phyloP scores from a whole-genome alignment of 345 rosid species.

The Dipteronia dyeriana region DNA sequence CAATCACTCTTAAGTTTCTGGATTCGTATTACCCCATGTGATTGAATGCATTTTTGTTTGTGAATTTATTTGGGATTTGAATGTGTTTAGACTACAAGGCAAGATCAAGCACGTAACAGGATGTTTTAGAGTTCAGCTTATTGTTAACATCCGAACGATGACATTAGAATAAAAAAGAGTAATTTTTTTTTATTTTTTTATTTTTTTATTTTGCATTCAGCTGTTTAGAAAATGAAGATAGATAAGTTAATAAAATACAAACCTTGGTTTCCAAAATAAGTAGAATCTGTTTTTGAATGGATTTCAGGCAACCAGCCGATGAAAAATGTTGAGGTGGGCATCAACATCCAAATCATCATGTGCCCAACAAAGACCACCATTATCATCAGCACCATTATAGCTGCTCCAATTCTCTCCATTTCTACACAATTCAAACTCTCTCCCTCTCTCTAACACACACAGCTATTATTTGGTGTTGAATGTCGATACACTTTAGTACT shows the following conservation, averaged over 20 bases:
- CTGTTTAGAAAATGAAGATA: not conserved
- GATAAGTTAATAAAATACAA: not conserved
- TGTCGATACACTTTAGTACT: not conserved
- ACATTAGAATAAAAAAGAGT: no score
- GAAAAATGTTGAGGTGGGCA: slow-evolving; percentile 37
- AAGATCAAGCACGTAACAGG: no score
- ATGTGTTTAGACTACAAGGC: no score
- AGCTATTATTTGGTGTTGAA: not conserved
- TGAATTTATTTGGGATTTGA: no score
- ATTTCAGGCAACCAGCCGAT: slow-evolving; percentile 36
- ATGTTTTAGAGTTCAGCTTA: no score
- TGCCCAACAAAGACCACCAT: slow-evolving; percentile 35
- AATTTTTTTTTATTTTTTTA: no score
- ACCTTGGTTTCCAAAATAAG: slow-evolving; percentile 43
- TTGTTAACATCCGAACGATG: no score
- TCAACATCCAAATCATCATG: slow-evolving; percentile 40
- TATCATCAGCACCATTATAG: slow-evolving; percentile 19
- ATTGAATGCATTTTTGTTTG: no score
- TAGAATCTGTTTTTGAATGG: slow-evolving; percentile 26
- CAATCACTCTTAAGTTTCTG: no score
- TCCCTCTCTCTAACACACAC: not conserved
- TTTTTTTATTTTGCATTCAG: no score
- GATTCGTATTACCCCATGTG: no score
- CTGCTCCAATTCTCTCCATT: slow-evolving; percentile 20
- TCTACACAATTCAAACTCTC: slow-evolving; percentile 7